Percentiles rank a stretch among this genome's conserved stretches.
Conservation (phyloP, 2,329 filamentous ascomycete species). For the Clarireedia hainanense region DNA sequence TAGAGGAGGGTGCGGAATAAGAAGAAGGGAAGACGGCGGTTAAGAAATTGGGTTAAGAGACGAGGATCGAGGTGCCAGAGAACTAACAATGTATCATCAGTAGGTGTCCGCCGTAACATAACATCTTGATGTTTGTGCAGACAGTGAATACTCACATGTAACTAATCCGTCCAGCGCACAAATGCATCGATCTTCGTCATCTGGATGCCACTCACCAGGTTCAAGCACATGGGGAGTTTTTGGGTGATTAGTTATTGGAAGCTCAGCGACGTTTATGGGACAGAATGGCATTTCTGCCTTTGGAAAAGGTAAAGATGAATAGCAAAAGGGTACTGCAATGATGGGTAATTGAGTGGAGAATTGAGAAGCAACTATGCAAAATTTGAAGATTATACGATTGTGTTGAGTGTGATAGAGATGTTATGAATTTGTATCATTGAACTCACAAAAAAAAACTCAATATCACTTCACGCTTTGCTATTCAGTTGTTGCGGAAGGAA, state of each 20-base stretch:
- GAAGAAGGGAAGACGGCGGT: neutral
- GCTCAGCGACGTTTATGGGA: neutral
- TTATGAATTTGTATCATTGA: too few species aligned
- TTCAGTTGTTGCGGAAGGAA: too few species aligned
- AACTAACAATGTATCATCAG: neutral
- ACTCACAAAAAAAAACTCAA: too few species aligned
- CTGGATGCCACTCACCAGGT: neutral
- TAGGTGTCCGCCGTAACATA: neutral
- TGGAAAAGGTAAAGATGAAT: neutral
- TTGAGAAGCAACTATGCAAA: too few species aligned
- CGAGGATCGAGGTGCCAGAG: neutral
- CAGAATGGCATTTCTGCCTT: neutral
- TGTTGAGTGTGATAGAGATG: too few species aligned
- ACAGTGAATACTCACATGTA: neutral
- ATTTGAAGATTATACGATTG: too few species aligned
- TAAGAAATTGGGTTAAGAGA: neutral
- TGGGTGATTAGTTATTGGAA: neutral
- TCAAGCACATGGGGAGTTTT: neutral
- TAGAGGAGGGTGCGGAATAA: neutral
- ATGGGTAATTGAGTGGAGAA: too few species aligned
- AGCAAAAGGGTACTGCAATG: too few species aligned
- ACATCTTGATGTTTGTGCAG: neutral
- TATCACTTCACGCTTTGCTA: too few species aligned
- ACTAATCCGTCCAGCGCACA: neutral
- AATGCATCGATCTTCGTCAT: neutral